Base-by-base conservation (phyloP, 176 grass and related monocot genomes). In the Paspalum vaginatum region DNA sequence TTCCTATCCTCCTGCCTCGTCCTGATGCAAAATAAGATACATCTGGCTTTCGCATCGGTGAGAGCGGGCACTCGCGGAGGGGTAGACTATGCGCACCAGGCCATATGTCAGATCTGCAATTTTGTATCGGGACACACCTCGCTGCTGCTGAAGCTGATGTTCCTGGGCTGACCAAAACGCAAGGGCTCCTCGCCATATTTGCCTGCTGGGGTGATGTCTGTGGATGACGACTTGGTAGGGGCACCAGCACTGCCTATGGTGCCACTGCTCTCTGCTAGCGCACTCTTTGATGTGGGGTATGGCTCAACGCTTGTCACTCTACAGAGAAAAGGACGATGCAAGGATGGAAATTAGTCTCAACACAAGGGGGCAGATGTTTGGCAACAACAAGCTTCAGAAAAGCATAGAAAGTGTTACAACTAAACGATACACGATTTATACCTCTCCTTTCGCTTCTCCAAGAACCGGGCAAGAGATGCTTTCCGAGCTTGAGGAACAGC, bases 401-500 rank as follows among this genome's bases (percentile, higher is more conserved):
- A 50, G 13, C 2, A 41, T 42, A 55, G 0, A 56, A 88, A 54
- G 24, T 63, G 52, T 22, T 48, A 46, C 38, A 73, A 4, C 55
- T 32, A 26, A 26, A 45, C 50, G 22, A 18, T 0, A 46, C 13
- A 38, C 0, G 5, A 24, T 39, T 66, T 16, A n/a, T 89, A 98
- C 95, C 95, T 98, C 49, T 92, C 90, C 66, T 95, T 98, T 61
- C 90, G 70, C 45, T 83, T 98, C 81, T 98, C 95, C 71, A 95
- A 73, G 77, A 98, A 98, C 27, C 95, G 90, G 21, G 92, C 84
- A 10, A 98, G 74, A 18, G 95, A 98, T 18, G 90, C 92, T 78
- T 94, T 98, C 66, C 95, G 81, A 85, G 95, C 92, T 89, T 98
- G 95, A 74, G 90, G 92, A 1, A 98, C 88, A 85, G 92, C 95